Base-by-base conservation (phyloP, 2,329 filamentous ascomycete genomes). In the Neofusicoccum kwambonambiense region DNA sequence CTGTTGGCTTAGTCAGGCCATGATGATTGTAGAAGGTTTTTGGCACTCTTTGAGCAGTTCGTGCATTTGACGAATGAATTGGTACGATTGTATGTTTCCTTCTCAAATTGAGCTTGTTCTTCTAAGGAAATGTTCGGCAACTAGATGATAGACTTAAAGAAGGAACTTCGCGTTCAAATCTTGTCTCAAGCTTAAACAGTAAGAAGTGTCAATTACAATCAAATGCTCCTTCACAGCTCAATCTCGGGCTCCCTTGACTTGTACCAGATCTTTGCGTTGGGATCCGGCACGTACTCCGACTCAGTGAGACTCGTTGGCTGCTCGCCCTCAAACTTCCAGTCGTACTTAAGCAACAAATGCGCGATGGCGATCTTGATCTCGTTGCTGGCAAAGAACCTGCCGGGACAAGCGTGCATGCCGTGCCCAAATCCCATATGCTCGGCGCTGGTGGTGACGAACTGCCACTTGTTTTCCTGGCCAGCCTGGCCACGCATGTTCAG, bases 391-490 rank as follows among this genome's bases (percentile, higher is more conserved):
- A 68, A 68, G 51, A 68, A 68, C 2, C 67, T 51, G 12, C 66
- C 65, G 1, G 65, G 65, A 37, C 65, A 67, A 22, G 64, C 66
- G 50, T 66, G 64, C n/a, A 51, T 34, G 50, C 64, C 66, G 41
- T 69, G 65, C 0, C 70, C 69, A 45, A 72, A 71, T 2, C 15
- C 49, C 1, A 71, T 31, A 6, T 69, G 66, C 0, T 70, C 63
- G 27, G 73, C 69, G 11, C 52, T 47, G 2, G 60, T 66, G 8
- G 64, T 65, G 4, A 65, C 67, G 34, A 69, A 64, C 35, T 69
- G 66, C 15, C 39, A 60, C 3, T 52, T 62, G 42, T 60, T 66
- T 13, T 62, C 65, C 17, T 62, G 45, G 2, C 57, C 62, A 15
- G 62, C 64, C 11, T 67, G 37, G 13, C 65, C 51, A 17, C 66